Base-by-base conservation (phyloP, 371 early-diverging fungal genomes). In the Mucor circinelloides region DNA sequence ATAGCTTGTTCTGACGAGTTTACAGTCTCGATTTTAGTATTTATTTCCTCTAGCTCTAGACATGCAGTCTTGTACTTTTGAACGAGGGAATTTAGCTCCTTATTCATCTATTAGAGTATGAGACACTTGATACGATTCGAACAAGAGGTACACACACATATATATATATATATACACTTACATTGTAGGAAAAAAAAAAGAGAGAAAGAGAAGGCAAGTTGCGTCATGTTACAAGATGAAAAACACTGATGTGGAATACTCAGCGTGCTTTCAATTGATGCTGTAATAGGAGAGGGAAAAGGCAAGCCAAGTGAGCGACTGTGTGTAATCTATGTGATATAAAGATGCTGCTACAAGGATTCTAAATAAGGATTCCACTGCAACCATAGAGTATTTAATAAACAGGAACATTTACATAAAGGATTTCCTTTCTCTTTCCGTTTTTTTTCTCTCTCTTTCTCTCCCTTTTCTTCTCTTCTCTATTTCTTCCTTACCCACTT, bases 1-100 rank as follows among this genome's bases (percentile, higher is more conserved):
- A 63, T 57, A n/a, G 54, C 48, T 10, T 70, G 66, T 25, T 68
- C 73, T 31, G 63, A 64, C 13, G 52, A 55, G 19, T 69, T 58
- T 12, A 63, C 62, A n/a, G 46, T 63, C 27, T 70, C 66, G 28
- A 64, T 58, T 15, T 62, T 63, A 3, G 13, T 42, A 55, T 66
- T 58, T 12, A 72, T 72, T 36, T 70, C 68, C 9, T 30, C 32
- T 9, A 70, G 48, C 55, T 72, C 58, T 44, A 68, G 63, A 23
- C 70, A 57, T 48, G 70, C 62, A 19, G 21, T 6, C 25, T 70
- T 70, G 32, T 76, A 76, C 34, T 70, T 60, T 5, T 27, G 12
- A 38, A 76, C 23, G 17, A 72, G 32, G 1, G 50, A 28, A 13
- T 66, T 50, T 40, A 75, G 34, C 19, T 64, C 64, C 7, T 65